Evolutionary conservation across 805 yeast genomes (phyloP).

Genomic region (Monosporozyma solicola): DNA sequence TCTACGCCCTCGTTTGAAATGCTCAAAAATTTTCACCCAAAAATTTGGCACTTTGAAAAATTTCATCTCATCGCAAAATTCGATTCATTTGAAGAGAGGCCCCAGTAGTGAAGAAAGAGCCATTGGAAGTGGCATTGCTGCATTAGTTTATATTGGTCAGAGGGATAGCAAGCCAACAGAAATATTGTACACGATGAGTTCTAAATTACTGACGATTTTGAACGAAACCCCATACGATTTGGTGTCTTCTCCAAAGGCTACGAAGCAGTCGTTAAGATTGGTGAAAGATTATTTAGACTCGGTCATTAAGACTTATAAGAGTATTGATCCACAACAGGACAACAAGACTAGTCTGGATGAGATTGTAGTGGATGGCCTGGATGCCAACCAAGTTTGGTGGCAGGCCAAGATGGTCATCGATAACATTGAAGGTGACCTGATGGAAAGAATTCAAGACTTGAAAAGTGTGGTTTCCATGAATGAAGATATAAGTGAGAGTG

Average conservation of each 20-base stretch:
- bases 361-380: conserved; percentile 75
- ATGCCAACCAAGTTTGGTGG: conserved; percentile 87
- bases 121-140: no score
- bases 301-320: conserved; percentile 17
- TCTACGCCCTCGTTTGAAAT: background rate
- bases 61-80: no score
- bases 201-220: background rate
- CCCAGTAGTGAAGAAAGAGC: no score
- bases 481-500: conserved; percentile 16
- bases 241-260: background rate
- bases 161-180: no score
- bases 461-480: conserved; percentile 18
- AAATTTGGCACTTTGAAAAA: background rate
- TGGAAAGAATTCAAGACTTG: conserved; percentile 48
- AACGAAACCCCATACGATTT: conserved; percentile 1
- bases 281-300: conserved; percentile 23
- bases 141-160: no score
- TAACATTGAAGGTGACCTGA: conserved; percentile 56
- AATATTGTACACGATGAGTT: background rate
- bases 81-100: no score
- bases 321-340: conserved; percentile 6
- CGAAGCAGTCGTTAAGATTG: conserved; percentile 14
- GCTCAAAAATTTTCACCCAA: background rate
- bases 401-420: conserved; percentile 82
- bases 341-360: conserved; percentile 62